A percentile compares a stretch with the other conserved stretches of the same genome.
Conservation (phyloP, 2,329 filamentous ascomycete genomes). For the Aspergillus sp. region DNA sequence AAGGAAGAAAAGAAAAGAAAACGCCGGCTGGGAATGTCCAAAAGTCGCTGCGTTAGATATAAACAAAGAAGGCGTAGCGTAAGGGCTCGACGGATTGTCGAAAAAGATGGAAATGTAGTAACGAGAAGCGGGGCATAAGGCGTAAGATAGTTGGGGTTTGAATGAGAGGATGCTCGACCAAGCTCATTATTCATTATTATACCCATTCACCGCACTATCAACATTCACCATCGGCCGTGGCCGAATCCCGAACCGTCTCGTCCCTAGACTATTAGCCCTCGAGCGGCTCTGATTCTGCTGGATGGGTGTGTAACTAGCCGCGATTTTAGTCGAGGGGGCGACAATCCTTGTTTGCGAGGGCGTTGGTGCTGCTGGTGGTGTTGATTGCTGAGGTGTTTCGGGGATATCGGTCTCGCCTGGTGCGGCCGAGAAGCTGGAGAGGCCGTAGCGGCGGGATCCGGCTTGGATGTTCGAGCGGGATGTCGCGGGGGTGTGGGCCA, state of each 20-base stretch:
- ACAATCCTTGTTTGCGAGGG: constrained; percentile 26
- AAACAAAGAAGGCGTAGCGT: constrained; percentile 8
- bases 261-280: constrained; percentile 32
- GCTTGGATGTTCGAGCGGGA: constrained; percentile 35
- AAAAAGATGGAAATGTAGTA: background rate
- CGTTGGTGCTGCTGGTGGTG: constrained; percentile 13
- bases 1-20: constrained; percentile 5
- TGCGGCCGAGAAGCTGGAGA: constrained; percentile 13
- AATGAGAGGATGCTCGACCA: too few species aligned
- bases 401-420: too few species aligned
- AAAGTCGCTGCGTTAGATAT: constrained; percentile 19
- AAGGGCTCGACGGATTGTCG: background rate
- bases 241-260: constrained; percentile 29
- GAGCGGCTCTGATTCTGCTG: constrained; percentile 24
- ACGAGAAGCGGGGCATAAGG: background rate
- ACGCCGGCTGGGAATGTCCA: constrained; percentile 16
- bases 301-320: constrained; percentile 33
- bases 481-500: constrained; percentile 30
- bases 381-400: constrained; percentile 6
- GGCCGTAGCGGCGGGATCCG: constrained; percentile 34
- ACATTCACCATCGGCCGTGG: constrained; percentile 20
- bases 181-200: constrained; percentile 23
- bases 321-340: constrained; percentile 29
- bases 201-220: constrained; percentile 18
- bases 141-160: background rate